Base-by-base conservation (phyloP, 1,284 basidiomycete species). In the Puccinia horiana region DNA sequence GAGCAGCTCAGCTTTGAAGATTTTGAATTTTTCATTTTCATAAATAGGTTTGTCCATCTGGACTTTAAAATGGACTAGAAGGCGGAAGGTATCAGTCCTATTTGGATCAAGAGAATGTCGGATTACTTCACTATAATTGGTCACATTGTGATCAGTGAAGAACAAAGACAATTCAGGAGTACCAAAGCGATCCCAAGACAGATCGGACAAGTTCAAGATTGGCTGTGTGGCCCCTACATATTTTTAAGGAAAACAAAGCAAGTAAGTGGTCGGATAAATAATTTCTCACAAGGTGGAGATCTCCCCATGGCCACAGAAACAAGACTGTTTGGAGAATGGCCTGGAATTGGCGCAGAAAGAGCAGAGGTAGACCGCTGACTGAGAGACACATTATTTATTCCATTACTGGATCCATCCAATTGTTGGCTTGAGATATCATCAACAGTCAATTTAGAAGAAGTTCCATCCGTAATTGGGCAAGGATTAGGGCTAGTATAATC, bases 151-250 rank as follows among this genome's bases (percentile, higher is more conserved):
- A 37, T 63, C 35, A 32, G 32, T 63, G 18, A 63, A 37, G 14
- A 63, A 12, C 2, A 32, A 29, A 16, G 61, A 63, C 6, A 63
- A 37, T 2, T 35, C 5, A 16, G 61, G 5, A 2, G 61, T 37
- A 37, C 61, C 61, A 63, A 63, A 63, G 61, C 61, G 18, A 63
- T 63, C 61, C 61, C 61, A 63, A 37, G 61, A 63, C 2, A 63
- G 32, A 63, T 63, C n/a, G 5, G 61, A 37, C 16, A 14, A 32
- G 37, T 63, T 26, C 8, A 63, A 29, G n/a, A 63, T 63, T 63
- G 29, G 61, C 35, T 35, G 18, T 5, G 26, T 18, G 1, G 37
- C 32, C 61, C 61, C 61, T 63, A 18, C 9, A 14, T 37, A 5
- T n/a, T n/a, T 29, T 35, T 2, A 37, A 29, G 4, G 18, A 37